phyloP scores from a whole-genome alignment of 2,329 filamentous ascomycete genomes.

The Diaporthe sp. region DNA sequence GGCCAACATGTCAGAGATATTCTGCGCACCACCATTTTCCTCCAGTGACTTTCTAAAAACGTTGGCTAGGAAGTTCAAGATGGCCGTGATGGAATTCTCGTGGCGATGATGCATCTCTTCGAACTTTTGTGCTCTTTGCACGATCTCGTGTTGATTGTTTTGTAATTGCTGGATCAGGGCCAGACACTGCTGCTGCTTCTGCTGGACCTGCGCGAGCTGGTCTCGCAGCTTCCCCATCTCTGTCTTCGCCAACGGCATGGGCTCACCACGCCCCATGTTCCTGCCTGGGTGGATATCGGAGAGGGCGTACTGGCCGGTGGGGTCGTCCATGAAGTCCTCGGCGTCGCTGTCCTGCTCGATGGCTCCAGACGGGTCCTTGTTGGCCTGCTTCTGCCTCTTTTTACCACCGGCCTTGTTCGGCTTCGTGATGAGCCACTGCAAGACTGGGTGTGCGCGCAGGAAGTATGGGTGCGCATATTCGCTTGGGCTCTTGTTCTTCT shows the following conservation, averaged over 20 bases:
- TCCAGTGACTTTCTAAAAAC: constrained; percentile 96
- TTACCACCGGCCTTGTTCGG: constrained; percentile 79
- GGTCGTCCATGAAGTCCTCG: constrained; percentile 60
- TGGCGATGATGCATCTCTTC: constrained; percentile 95
- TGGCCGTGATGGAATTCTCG: constrained; percentile 99
- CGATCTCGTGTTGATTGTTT: constrained; percentile 88
- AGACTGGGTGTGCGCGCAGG: constrained; percentile 89
- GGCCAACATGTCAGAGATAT: constrained; percentile 86
- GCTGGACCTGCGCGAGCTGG: constrained; percentile 85
- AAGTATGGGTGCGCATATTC: constrained; percentile 99
- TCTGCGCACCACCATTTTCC: constrained; percentile 81
- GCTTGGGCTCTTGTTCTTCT: constrained; percentile 97
- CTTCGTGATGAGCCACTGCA: constrained; percentile 97
- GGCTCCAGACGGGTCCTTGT: constrained; percentile 59
- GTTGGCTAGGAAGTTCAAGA: constrained; percentile 94
- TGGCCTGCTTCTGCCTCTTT: constrained; percentile 68
- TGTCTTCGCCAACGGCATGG: constrained; percentile 71
- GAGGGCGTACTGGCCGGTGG: constrained; percentile 41
- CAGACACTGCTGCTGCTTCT: constrained; percentile 89
- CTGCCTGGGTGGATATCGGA: constrained; percentile 48
- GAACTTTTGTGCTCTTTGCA: constrained; percentile 88
- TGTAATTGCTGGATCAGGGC: constrained; percentile 84
- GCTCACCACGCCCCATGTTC: constrained; percentile 59
- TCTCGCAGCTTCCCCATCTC: constrained; percentile 83
- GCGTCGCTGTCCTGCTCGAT: constrained; percentile 79